Base-by-base conservation (phyloP, 768 basidiomycete genomes). In the Termitomyces eurrhizus region DNA sequence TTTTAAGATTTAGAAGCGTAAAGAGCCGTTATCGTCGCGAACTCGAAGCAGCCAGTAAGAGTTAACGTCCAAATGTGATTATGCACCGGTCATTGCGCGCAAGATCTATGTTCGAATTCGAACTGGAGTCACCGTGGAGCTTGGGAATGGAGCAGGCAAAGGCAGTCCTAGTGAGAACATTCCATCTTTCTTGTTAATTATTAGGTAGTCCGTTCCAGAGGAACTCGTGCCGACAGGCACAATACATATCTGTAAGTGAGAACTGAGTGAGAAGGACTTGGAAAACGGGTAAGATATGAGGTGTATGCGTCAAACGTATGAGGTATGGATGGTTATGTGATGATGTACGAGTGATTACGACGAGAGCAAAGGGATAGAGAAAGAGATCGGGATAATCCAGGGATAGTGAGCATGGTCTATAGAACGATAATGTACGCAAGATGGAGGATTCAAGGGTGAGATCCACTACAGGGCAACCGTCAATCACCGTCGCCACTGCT, bases 401-500 rank as follows among this genome's bases (percentile, higher is more conserved):
- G 65, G 58, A 68, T 60, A 64, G 65, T 62, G 61, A 67, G 63
- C 57, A 62, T 52, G 55, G 61, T 69, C 67, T 68, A 68, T 66
- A 66, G 50, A 54, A 58, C 18, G 57, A 61, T 49, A 32, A 52
- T 41, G 55, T 56, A 65, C 55, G 51, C 57, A 56, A 53, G 53
- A 61, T 49, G 53, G 49, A 59, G 52, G 56, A 33, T 33, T 51
- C 46, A 52, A 62, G 59, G 58, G 49, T 49, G 60, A 59, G 42
- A 59, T 62, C 54, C 52, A 50, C 39, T 42, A 16, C 7, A 42
- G 41, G 41, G 18, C 41, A 42, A 42, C 18, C 52, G 44, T 59
- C 57, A 54, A 69, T 79, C 73, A 84, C 69, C 79, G 78, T 68
- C 85, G 79, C 66, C 83, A 86, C 68, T 87, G 89, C 68, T 88